Evolutionary conservation across 768 basidiomycete species (phyloP).

Genomic region (Scleroderma bovista): DNA sequence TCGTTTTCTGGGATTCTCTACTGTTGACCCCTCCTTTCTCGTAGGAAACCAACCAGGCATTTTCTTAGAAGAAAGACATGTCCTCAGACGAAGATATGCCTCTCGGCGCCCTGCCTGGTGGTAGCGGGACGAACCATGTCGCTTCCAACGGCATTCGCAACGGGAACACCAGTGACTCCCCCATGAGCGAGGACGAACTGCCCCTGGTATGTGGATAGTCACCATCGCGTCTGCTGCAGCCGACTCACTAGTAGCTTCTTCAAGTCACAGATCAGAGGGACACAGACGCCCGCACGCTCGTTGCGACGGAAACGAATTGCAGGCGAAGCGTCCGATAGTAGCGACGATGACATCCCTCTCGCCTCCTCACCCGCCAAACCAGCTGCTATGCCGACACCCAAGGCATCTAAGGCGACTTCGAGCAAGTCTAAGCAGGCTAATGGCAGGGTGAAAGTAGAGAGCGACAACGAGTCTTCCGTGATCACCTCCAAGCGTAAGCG

Average conservation of each 20-base stretch:
- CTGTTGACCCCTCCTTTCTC: constrained; percentile 18
- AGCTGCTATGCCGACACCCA: constrained; percentile 35
- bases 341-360: constrained; percentile 68
- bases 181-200: constrained; percentile 67
- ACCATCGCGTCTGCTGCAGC: background rate
- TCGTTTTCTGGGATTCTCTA: constrained; percentile 14
- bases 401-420: constrained; percentile 34
- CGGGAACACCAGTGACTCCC: constrained; percentile 35
- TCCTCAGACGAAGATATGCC: constrained; percentile 58
- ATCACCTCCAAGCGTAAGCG: constrained; percentile 42
- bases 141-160: constrained; percentile 36
- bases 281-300: constrained; percentile 32
- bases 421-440: constrained; percentile 34
- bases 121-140: constrained; percentile 39
- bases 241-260: constrained; percentile 15
- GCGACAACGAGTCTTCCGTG: constrained; percentile 39
- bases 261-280: constrained; percentile 52
- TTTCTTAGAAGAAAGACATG: constrained; percentile 35
- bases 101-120: constrained; percentile 35
- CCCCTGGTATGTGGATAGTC: constrained; percentile 51
- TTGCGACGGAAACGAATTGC: constrained; percentile 49
- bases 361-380: constrained; percentile 68
- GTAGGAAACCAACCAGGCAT: constrained; percentile 3
- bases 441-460: constrained; percentile 29
- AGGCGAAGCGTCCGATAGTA: constrained; percentile 51